Conservation (phyloP, 371 early-diverging fungal genomes). For the Syncephalastrum monosporum region DNA sequence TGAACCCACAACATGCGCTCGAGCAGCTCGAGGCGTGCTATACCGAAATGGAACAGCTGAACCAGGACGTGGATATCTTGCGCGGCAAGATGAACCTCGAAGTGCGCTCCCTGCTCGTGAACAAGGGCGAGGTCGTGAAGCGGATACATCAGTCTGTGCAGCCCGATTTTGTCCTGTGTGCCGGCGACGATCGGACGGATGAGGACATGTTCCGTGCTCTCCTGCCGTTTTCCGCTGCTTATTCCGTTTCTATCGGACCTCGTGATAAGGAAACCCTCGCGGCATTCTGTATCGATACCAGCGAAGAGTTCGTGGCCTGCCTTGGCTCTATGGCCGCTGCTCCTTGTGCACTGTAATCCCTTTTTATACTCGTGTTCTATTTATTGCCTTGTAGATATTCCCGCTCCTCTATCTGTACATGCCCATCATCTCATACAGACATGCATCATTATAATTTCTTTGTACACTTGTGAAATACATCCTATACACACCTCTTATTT, state of each 20-base stretch:
- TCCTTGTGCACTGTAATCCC: constrained; percentile 1
- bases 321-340: constrained; percentile 11
- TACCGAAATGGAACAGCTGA: constrained; percentile 74
- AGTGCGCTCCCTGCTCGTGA: constrained; percentile 78
- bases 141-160: constrained; percentile 38
- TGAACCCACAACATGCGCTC: constrained; percentile 35
- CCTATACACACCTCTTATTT: constrained; percentile 1
- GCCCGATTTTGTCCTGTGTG: constrained; percentile 87
- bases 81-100: constrained; percentile 97
- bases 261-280: constrained; percentile 32
- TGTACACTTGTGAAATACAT: constrained; percentile 5
- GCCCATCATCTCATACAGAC: neutral
- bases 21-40: constrained; percentile 80
- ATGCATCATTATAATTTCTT: constrained; percentile 6
- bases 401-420: neutral
- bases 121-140: constrained; percentile 94
- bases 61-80: constrained; percentile 82
- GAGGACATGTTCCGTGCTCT: constrained; percentile 92
- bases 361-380: neutral
- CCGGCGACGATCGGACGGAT: constrained; percentile 96
- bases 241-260: constrained; percentile 37
- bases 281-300: constrained; percentile 28
- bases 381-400: constrained; percentile 1
- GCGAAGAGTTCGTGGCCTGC: constrained; percentile 34
- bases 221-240: constrained; percentile 19